phyloP scores from a whole-genome alignment of 768 basidiomycete species.

The Podaxis pistillaris region DNA sequence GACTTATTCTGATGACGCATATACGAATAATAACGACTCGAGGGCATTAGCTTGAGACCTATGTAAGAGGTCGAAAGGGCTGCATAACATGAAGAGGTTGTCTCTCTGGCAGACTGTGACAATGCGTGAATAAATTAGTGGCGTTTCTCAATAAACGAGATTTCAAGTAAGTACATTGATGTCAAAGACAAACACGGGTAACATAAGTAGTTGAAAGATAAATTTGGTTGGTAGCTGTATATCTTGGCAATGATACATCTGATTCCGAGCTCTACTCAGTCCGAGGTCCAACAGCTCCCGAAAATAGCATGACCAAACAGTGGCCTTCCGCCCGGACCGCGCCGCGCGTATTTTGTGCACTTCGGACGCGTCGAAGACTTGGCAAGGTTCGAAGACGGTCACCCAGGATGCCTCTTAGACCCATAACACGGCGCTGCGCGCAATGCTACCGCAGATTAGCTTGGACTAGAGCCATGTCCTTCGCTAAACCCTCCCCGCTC shows the following conservation, averaged over 20 bases:
- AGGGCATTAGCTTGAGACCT: too few relatives aligned
- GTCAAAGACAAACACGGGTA: too few relatives aligned
- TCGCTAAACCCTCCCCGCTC: neutral
- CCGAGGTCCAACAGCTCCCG: neutral
- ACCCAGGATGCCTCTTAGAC: neutral
- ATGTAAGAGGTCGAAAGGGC: too few relatives aligned
- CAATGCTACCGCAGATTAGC: neutral
- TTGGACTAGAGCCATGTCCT: constrained; percentile 7
- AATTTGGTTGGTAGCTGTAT: too few relatives aligned
- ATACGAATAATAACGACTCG: too few relatives aligned
- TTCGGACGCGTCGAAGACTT: neutral
- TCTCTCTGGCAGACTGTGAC: too few relatives aligned
- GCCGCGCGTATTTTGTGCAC: neutral
- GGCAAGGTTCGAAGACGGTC: neutral
- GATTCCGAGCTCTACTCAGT: neutral
- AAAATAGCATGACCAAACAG: constrained; percentile 6
- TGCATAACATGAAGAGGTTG: too few relatives aligned
- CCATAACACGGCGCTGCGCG: neutral
- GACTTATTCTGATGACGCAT: too few relatives aligned
- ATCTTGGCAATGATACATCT: neutral
- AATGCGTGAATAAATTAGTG: too few relatives aligned
- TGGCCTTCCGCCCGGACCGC: neutral
- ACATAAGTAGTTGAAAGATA: too few relatives aligned
- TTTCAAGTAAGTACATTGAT: too few relatives aligned
- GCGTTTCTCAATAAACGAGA: too few relatives aligned